Evolutionary conservation across 306 rosid genomes (phyloP), one percentile per base, ranked within the genome.

Genomic region (Quercus suber): DNA sequence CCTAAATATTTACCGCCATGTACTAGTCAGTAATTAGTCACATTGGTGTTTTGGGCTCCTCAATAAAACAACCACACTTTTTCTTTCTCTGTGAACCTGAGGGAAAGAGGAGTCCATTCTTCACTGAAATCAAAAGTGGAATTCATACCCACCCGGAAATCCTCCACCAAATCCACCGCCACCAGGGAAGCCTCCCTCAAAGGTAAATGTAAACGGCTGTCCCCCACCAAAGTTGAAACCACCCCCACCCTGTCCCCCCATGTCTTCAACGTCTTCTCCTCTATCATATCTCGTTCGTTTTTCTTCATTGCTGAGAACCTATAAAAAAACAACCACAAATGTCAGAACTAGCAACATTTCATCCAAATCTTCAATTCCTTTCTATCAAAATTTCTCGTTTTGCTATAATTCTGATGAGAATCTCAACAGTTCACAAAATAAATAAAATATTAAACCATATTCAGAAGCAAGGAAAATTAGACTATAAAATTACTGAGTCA

Each of bases 221-320:
- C 97, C 98, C 0, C 95, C 94, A 3, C 98, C 98, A 49, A 90
- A 95, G 73, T 95, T 93, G 89, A 90, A 95, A 23, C 98, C 99
- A 0, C 89, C 88, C 1, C 82, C 83, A 0, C 94, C 93, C 87
- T 82, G 83, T 76, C 97, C 72, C 72, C 72, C 99, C 78, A 64
- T 75, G 6, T 93, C 98, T 88, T 96, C 99, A 80, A 96, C 82
- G 83, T 96, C 99, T 89, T 96, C 99, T 45, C 99, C 99, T 77
- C 97, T 82, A 65, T 96, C 99, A 57, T 84, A 96, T 84, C 93
- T 93, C 8, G 89, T 83, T 2, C 99, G 98, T 79, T 96, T 96
- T 31, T 93, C 97, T 82, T 96, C 99, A 31, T 96, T 92, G 5
- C 97, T 87, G 5, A 96, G 94, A 77, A 96, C 87, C 99, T 96